These are phyloP conservation scores for Caryopteris hybrid DNA, from an alignment of 305 asterid species.

Conservation along the genomic window DNA sequence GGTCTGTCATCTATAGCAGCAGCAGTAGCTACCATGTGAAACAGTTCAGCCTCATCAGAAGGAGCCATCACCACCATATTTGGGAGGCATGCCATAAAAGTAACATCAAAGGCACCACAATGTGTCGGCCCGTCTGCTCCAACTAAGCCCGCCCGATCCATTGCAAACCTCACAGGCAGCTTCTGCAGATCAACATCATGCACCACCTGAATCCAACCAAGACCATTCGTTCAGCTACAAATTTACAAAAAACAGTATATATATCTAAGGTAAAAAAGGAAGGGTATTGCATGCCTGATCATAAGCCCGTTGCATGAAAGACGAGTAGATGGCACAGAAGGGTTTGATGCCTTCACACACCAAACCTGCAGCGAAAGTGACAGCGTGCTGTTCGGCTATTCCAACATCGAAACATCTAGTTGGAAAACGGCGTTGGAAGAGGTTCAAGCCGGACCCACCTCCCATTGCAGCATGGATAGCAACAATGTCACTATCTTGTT, in stretches of 20 bases:
- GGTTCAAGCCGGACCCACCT: constrained; percentile 93
- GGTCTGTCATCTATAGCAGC: constrained; percentile 94
- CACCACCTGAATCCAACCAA: constrained; percentile 49
- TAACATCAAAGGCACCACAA: constrained; percentile 83
- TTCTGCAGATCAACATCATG: constrained; percentile 97
- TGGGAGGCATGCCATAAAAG: constrained; percentile 93
- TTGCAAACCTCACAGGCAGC: constrained; percentile 92
- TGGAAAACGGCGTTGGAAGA: constrained; percentile 82
- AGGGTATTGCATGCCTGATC: constrained; percentile 64
- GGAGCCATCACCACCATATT: constrained; percentile 99
- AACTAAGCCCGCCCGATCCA: constrained; percentile 96
- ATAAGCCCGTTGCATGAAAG: constrained; percentile 90
- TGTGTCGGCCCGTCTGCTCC: constrained; percentile 98
- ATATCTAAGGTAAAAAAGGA: no score
- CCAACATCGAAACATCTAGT: constrained; percentile 88
- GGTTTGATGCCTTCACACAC: constrained; percentile 97
- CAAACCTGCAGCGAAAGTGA: constrained; percentile 96
- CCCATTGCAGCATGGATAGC: constrained; percentile 99
- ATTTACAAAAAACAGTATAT: no score
- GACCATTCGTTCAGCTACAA: no score
- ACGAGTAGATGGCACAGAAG: constrained; percentile 91
- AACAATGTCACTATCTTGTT: constrained; percentile 69
- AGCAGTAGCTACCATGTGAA: constrained; percentile 99
- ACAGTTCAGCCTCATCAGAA: constrained; percentile 81
- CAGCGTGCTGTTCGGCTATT: constrained; percentile 96